Evolutionary conservation across 768 basidiomycete species (phyloP), one percentile per base, ranked within the genome.

Genomic region (Leucosporidium creatinivorum): DNA sequence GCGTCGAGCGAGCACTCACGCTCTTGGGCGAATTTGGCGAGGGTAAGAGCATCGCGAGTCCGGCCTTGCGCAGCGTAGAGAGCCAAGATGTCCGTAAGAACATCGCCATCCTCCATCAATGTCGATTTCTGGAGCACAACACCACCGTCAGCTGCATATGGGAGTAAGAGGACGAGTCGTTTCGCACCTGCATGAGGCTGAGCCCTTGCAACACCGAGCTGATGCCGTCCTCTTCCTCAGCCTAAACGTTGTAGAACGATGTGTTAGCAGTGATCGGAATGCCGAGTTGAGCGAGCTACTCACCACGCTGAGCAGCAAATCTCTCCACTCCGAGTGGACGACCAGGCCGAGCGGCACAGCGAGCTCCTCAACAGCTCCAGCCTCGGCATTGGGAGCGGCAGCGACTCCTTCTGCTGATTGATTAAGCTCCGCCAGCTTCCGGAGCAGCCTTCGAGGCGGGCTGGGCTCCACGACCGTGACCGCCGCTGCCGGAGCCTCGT

Each of bases 271-370:
- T 28, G 19, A 18, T 3, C 18, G 39, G 63, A 50, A 57, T 36
- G 1, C 3, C 18, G 30, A 12, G 51, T 58, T 12, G 7, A 26
- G 55, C 17, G 50, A 39, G 15, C 30, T 0, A 33, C 84, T 68
- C 73, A 86, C 84, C 52, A 79, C 82, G 58, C 80, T 73, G 21
- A 85, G 80, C 4, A 87, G 77, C 8, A 88, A 77, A 1, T 84
- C 82, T 52, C 82, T 78, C 78, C 83, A 85, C 75, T 89, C 86
- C 15, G 77, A 68, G 23, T 77, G 57, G 0, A 85, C 82, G 25
- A 88, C 75, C 15, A 86, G 63, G 21, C 80, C 79, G 4, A 84
- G 73, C 23, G 83, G 81, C 25, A 85, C 70, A 3, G 36, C 49
- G 21, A 59, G 10, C 18, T 47, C 30, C 44, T 48, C 55, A 0